A percentile compares a stretch with the other conserved stretches of the same genome.
phyloP scores from a whole-genome alignment of 768 basidiomycete species.

The Paxillus rubicundulus region DNA sequence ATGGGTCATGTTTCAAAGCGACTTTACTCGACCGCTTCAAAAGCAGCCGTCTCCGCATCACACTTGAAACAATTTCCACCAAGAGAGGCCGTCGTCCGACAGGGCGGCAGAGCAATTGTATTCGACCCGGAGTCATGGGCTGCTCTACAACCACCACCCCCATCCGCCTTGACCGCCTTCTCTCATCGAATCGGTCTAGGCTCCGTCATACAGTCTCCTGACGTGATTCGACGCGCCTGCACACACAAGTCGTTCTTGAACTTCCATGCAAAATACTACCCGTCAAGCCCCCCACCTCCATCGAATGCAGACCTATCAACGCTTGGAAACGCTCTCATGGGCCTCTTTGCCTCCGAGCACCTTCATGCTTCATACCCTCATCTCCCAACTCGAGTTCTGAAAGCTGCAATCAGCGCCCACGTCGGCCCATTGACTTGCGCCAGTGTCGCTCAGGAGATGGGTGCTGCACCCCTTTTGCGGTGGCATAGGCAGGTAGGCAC shows the following conservation, averaged over 20 bases:
- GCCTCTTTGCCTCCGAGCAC: slow-evolving; percentile 85
- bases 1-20: slow-evolving; percentile 66
- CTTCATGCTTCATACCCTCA: slow-evolving; percentile 81
- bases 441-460: slow-evolving; percentile 82
- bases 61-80: slow-evolving; percentile 61
- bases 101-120: slow-evolving; percentile 36
- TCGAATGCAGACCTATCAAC: slow-evolving; percentile 75
- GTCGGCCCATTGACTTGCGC: slow-evolving; percentile 85
- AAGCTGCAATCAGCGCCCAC: slow-evolving; percentile 89
- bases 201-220: slow-evolving; percentile 49
- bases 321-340: slow-evolving; percentile 86
- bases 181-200: slow-evolving; percentile 73
- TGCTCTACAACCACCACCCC: slow-evolving; percentile 65
- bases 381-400: slow-evolving; percentile 86
- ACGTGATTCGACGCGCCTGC: slow-evolving; percentile 68
- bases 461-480: slow-evolving; percentile 70
- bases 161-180: slow-evolving; percentile 71
- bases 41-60: slow-evolving; percentile 54
- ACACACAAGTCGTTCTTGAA: slow-evolving; percentile 71
- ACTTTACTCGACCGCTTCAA: slow-evolving; percentile 46
- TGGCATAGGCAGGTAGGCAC: slow-evolving; percentile 68
- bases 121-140: slow-evolving; percentile 73
- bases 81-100: slow-evolving; percentile 44
- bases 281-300: slow-evolving; percentile 48
- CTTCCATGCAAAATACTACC: slow-evolving; percentile 55